Evolutionary conservation across 352 stramenopile species (phyloP).

Genomic region (Globisporangium sylvaticum): DNA sequence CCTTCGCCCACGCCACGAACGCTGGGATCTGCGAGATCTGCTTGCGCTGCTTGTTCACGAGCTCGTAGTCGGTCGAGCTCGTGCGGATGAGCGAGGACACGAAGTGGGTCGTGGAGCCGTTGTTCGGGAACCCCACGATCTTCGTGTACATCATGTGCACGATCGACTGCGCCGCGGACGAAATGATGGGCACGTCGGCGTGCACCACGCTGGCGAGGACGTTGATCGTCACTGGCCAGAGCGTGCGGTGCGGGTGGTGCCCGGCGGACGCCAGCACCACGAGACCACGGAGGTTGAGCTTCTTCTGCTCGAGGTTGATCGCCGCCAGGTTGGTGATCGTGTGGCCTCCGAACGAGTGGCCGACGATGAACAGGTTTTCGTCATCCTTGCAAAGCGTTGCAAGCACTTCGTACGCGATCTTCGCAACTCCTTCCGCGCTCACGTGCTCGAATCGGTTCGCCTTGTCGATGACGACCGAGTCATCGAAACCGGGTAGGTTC

Average conservation of each 20-base stretch:
- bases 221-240: conserved; percentile 15
- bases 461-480: conserved; percentile 20
- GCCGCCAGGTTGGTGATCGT: conserved; percentile 39
- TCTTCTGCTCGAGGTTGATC: conserved; percentile 9
- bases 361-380: conserved; percentile 45
- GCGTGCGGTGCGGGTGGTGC: conserved; percentile 19
- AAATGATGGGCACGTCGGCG: conserved; percentile 15
- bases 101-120: conserved; percentile 14
- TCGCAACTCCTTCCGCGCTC: conserved; percentile 12
- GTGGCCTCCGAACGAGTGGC: conserved; percentile 68
- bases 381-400: conserved; percentile 18
- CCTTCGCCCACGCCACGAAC: conserved; percentile 36
- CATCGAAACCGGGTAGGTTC: conserved; percentile 60
- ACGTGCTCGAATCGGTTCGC: conserved; percentile 23
- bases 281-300: conserved; percentile 26
- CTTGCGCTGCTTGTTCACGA: conserved; percentile 25
- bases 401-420: conserved; percentile 23
- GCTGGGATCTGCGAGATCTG: conserved; percentile 24
- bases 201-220: conserved; percentile 16
- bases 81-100: conserved; percentile 29
- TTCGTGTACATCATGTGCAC: conserved; percentile 19
- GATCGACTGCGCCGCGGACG: conserved; percentile 8
- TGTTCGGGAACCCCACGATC: conserved; percentile 20
- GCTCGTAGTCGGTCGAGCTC: conserved; percentile 31
- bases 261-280: conserved; percentile 29